Conservation (phyloP, 129 eudicot genomes). For the Chrysanthemum lavandulifolium region DNA sequence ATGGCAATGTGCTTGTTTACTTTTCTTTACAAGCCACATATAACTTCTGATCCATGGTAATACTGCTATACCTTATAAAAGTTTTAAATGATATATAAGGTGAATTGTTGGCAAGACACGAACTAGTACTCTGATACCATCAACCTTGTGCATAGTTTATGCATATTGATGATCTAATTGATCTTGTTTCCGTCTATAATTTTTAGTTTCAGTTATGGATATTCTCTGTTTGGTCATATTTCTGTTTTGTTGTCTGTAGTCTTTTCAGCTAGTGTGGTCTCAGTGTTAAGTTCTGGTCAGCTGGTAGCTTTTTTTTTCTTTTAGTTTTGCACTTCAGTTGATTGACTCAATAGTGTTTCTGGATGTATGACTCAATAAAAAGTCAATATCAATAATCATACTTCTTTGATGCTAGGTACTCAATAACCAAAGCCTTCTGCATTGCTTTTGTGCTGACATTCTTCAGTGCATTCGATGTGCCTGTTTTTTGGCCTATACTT, state of each 20-base stretch:
- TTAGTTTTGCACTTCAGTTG: too few species aligned
- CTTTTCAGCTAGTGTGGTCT: too few species aligned
- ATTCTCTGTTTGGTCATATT: too few species aligned
- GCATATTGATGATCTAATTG: conserved; percentile 13
- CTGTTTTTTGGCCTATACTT: conserved; percentile 97
- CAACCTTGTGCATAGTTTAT: neutral
- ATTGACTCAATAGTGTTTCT: too few species aligned
- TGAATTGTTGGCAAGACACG: neutral
- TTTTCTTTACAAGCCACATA: neutral
- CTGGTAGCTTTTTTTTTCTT: too few species aligned
- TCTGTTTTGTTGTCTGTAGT: too few species aligned
- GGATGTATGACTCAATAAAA: neutral
- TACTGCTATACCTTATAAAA: neutral
- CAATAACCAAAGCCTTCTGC: conserved; percentile 84
- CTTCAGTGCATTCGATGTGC: conserved; percentile 88
- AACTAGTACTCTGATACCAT: neutral
- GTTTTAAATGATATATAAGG: conserved; percentile 2
- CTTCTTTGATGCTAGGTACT: conserved; percentile 59
- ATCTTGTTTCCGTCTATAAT: neutral
- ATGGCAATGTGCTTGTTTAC: neutral
- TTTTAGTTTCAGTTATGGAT: too few species aligned
- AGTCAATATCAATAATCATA: neutral
- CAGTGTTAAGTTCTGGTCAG: too few species aligned
- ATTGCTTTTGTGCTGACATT: conserved; percentile 84
- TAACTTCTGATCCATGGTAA: neutral